Evolutionary conservation across 108 stramenopile genomes (phyloP).

Genomic region (Cyclotella cryptica): DNA sequence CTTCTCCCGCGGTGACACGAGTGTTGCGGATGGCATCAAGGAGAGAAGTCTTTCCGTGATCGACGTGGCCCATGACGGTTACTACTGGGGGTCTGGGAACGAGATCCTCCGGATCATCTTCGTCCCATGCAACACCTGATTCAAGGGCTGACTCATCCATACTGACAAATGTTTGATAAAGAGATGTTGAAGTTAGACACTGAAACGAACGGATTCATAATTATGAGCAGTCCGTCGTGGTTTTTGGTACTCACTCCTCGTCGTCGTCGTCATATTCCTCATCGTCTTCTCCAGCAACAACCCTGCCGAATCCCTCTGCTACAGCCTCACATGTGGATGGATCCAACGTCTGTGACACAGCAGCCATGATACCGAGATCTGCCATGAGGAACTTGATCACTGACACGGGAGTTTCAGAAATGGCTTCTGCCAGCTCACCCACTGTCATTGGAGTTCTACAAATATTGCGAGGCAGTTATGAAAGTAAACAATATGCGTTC

Average conservation of each 20-base stretch:
- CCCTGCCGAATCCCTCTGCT: conserved; percentile 92
- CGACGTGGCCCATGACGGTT: conserved; percentile 99
- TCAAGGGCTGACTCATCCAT: conserved; percentile 70
- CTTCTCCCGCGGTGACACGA: conserved; percentile 93
- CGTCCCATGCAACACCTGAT: conserved; percentile 71
- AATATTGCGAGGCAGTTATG: conserved; percentile 1
- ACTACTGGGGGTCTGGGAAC: conserved; percentile 94
- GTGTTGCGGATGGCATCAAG: conserved; percentile 95
- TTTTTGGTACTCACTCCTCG: conserved; percentile 46
- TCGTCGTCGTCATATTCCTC: conserved; percentile 74
- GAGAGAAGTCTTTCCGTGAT: conserved; percentile 99
- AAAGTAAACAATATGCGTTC: not conserved
- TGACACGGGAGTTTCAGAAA: conserved; percentile 86
- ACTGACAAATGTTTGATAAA: conserved; percentile 21
- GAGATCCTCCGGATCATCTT: conserved; percentile 80
- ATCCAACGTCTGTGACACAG: conserved; percentile 91
- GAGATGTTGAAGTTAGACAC: not conserved
- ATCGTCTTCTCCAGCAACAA: conserved; percentile 68
- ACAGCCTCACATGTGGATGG: conserved; percentile 82
- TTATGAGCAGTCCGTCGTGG: not conserved
- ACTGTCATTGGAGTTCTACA: conserved; percentile 83
- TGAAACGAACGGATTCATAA: conserved; percentile 7
- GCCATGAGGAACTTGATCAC: conserved; percentile 96
- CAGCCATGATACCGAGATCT: conserved; percentile 94
- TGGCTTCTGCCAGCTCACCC: conserved; percentile 76